Evolutionary conservation across 257 asterid genomes (phyloP).

Genomic region (Henckelia pumila): DNA sequence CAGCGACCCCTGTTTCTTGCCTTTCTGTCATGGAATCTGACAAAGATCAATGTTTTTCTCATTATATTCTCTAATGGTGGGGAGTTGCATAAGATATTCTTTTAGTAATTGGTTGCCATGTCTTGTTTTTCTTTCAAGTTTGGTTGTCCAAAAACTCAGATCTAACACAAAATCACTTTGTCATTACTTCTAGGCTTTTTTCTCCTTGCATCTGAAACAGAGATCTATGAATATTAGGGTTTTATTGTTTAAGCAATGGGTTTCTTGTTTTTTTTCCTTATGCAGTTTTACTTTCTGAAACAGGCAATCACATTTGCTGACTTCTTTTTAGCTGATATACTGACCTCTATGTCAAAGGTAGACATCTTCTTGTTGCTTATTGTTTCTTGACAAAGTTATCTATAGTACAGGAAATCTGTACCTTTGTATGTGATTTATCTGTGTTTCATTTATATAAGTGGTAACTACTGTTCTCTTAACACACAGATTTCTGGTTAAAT

Average conservation of each 20-base stretch:
- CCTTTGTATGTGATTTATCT: constrained; percentile 23
- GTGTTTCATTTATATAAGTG: constrained; percentile 15
- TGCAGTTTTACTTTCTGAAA: constrained; percentile 27
- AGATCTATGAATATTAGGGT: constrained; percentile 1
- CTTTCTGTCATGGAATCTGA: not conserved
- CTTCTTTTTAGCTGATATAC: constrained; percentile 93
- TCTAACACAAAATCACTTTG: not conserved
- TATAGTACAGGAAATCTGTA: constrained; percentile 2
- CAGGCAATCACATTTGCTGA: constrained; percentile 97
- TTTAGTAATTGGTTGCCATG: no score
- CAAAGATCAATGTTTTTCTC: not conserved
- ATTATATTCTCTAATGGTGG: not conserved
- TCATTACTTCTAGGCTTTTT: not conserved
- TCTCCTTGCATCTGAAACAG: constrained; percentile 1
- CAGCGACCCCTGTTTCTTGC: not conserved
- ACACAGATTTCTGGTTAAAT: not conserved
- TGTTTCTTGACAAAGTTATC: constrained; percentile 14
- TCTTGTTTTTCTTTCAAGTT: not conserved
- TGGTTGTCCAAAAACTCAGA: not conserved
- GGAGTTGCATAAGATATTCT: not conserved
- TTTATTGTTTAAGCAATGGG: not conserved
- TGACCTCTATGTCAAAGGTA: constrained; percentile 99
- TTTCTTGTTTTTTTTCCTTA: constrained; percentile 24
- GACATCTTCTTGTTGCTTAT: constrained; percentile 28
- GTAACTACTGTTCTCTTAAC: constrained; percentile 14